Base-by-base conservation (phyloP, 306 rosid genomes). In the Glycine tomentella region DNA sequence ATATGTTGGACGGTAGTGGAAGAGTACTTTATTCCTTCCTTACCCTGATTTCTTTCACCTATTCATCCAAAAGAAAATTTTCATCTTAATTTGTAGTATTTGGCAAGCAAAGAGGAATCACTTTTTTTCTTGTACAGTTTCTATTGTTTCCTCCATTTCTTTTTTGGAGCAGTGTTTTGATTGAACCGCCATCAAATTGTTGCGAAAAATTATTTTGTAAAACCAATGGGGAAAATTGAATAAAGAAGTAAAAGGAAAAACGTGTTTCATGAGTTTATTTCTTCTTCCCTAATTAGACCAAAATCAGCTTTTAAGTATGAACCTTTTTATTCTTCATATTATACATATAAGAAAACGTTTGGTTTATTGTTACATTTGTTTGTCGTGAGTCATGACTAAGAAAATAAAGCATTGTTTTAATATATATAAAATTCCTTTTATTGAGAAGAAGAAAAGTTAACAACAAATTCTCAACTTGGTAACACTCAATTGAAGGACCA, bases 21-120 rank as follows among this genome's bases (percentile, higher is more conserved):
- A 53, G 36, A 36, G 36, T 33, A 16, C 90, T 87, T 88, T 88
- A 90, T 88, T 73, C 94, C 83, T 90, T 88, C 62, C 92, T 87
- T 90, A 25, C 81, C 61, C 68, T 33, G 0, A 45, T 87, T 77
- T 69, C 75, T 77, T 74, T 66, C 84, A 48, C 67, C 36, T 12
- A 5, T 80, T 79, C 87, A 17, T 59, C 62, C 50, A 72, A 44
- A 42, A 33, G 8, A 63, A 42, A 12, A 42, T 17, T 15, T 76
- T 59, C 31, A 13, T 73, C 68, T 64, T 11, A n/a, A 16, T 72
- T 78, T 66, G 7, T 72, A 13, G 7, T 57, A 10, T 65, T 16
- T 78, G 66, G 77, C 31, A 33, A 69, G 1, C 48, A 74, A 57
- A 67, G 74, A 68, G 85, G 81, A 48, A 58, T 82, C 48, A 8